phyloP scores from a whole-genome alignment of 1,284 basidiomycete genomes.

The Malassezia cuniculi region DNA sequence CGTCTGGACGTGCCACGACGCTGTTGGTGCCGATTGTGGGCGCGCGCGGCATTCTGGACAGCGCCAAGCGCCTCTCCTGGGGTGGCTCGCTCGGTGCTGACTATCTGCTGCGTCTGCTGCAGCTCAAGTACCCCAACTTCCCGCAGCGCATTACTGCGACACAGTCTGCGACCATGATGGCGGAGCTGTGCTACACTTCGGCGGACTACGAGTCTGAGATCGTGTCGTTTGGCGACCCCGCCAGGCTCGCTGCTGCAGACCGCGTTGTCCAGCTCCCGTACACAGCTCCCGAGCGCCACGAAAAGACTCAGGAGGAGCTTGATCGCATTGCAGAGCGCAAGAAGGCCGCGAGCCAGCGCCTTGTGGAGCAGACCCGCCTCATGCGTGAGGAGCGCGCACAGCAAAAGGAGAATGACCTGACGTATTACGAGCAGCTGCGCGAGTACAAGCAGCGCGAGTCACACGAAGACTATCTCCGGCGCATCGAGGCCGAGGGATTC shows the following conservation, averaged over 20 bases:
- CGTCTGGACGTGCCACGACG: constrained; percentile 29
- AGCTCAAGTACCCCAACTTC: constrained; percentile 90
- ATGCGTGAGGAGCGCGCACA: constrained; percentile 59
- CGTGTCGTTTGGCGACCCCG: constrained; percentile 57
- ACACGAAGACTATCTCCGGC: constrained; percentile 62
- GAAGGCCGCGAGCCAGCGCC: constrained; percentile 67
- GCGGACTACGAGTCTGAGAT: constrained; percentile 63
- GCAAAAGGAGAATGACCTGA: constrained; percentile 71
- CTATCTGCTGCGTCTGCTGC: constrained; percentile 76
- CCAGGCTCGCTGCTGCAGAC: constrained; percentile 64
- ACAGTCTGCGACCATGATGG: constrained; percentile 68
- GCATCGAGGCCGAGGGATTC: constrained; percentile 54
- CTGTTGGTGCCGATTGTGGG: constrained; percentile 31
- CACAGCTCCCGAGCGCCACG: constrained; percentile 52
- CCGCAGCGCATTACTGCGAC: constrained; percentile 50
- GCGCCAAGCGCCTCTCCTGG: constrained; percentile 60
- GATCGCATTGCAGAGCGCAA: constrained; percentile 63
- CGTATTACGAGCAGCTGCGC: constrained; percentile 57
- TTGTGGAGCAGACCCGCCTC: constrained; percentile 85
- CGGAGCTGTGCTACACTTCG: constrained; percentile 73
- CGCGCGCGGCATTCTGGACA: constrained; percentile 30
- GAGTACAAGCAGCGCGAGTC: constrained; percentile 57
- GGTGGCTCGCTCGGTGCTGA: constrained; percentile 80
- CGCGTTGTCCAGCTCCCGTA: constrained; percentile 41
- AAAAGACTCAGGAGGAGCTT: constrained; percentile 84